These are phyloP conservation scores for Furcasterigmium sp. DNA, from an alignment of 2,329 filamentous ascomycete genomes.

Conservation along the genomic window DNA sequence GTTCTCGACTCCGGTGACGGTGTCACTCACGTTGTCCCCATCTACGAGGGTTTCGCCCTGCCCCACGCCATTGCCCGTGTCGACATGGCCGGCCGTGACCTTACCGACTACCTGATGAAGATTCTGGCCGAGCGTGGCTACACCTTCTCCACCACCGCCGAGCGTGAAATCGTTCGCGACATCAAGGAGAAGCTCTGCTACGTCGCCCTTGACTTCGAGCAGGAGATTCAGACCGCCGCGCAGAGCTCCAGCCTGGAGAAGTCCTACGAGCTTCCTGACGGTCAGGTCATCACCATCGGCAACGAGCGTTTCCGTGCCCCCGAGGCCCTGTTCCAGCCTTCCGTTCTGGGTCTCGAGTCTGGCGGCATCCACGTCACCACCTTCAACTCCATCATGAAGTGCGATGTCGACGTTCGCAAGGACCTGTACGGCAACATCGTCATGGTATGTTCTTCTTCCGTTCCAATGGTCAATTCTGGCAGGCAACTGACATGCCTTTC, in stretches of 20 bases:
- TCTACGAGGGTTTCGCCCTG: constrained; percentile 99
- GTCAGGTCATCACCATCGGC: constrained; percentile 99
- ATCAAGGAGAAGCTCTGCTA: constrained; percentile 99
- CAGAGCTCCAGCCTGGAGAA: constrained; percentile 99
- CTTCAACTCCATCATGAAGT: constrained; percentile 99
- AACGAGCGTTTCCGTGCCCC: constrained; percentile 99
- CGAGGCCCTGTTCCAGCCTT: constrained; percentile 99
- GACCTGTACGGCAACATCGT: constrained; percentile 99
- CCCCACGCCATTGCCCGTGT: constrained; percentile 99
- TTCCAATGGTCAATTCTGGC: too few relatives aligned
- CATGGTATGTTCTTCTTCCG: constrained; percentile 69
- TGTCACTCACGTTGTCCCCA: constrained; percentile 99
- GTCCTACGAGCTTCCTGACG: constrained; percentile 99
- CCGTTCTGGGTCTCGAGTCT: constrained; percentile 94
- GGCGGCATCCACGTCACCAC: constrained; percentile 99
- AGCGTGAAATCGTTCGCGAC: constrained; percentile 99
- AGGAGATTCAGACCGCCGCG: constrained; percentile 99
- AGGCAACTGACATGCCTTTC: constrained; percentile 7
- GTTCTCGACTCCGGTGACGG: constrained; percentile 99
- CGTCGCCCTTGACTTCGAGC: constrained; percentile 99
- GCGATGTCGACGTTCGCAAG: constrained; percentile 99
- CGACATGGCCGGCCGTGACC: constrained; percentile 99
- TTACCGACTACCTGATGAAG: constrained; percentile 99
- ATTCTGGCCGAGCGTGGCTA: constrained; percentile 99
- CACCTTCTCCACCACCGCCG: constrained; percentile 98